Evolutionary conservation across 2,329 filamentous ascomycete genomes (phyloP), one percentile per base, ranked within the genome.

Genomic region (Fusarium pseudograminearum): DNA sequence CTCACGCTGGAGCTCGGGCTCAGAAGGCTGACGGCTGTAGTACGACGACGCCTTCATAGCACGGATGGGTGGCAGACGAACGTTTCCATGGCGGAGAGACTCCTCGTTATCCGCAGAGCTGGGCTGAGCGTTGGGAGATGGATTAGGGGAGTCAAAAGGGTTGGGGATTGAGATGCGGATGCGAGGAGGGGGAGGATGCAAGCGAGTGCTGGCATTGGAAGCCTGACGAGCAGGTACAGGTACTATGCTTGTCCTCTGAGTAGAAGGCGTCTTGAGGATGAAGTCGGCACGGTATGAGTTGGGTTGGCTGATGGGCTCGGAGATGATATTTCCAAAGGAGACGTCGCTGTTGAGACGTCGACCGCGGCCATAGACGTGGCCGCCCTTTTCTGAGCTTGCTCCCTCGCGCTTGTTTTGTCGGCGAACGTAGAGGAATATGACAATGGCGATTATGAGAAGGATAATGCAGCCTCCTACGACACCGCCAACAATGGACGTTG

Each of bases 221-320:
- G 53, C 24, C 52, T 73, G 44, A 15, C 60, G 50, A 45, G 54
- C 40, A 53, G 62, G 60, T 16, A 55, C 41, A 56, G 61, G 62
- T 15, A 61, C 31, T 16, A 65, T 53, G 38, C 63, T 60, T 30
- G 68, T 64, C 54, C 59, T 51, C 50, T 54, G 51, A 36, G 66
- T 56, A 28, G 69, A 69, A 42, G 76, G 67, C 9, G 69, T 73
- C 56, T 81, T 82, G 73, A 82, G 84, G 41, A 85, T 83, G 71
- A 89, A 89, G 72, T 89, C 87, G 38, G 82, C 83, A 54, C 86
- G 83, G 62, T 84, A 79, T 38, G 77, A 76, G 71, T 80, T 78
- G 24, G 78, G 72, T 57, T 79, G 76, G 47, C 85, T 79, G 60
- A 90, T 82, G 62, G 90, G 82, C 72, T 89, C 84, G 66, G 86